Conservation (phyloP, 192 early-diverging fungal genomes). For the Rhizophagus clarus region DNA sequence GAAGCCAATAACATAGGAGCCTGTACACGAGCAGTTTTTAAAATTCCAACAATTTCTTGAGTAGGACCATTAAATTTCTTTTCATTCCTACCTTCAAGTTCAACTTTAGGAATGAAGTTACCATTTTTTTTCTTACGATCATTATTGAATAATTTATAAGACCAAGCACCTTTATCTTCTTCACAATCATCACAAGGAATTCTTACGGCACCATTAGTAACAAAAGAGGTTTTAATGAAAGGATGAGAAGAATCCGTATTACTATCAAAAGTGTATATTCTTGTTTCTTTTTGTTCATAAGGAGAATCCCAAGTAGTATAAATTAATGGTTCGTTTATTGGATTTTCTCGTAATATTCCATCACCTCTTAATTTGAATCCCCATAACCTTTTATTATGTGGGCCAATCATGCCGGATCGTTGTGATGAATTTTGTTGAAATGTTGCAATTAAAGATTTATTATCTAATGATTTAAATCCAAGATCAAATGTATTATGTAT, state of each 20-base stretch:
- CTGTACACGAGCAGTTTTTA: neutral
- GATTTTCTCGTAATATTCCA: neutral
- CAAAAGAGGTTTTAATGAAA: neutral
- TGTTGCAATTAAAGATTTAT: neutral
- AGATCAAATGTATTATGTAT: neutral
- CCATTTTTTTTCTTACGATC: neutral
- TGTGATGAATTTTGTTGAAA: neutral
- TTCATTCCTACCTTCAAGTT: neutral
- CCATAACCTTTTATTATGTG: neutral
- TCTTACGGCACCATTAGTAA: neutral
- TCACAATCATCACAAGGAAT: neutral
- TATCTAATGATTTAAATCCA: neutral
- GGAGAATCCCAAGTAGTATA: neutral
- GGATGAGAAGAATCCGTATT: neutral
- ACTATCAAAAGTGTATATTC: neutral
- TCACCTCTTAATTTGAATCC: conserved; percentile 3
- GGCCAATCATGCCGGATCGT: neutral
- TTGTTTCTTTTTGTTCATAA: neutral
- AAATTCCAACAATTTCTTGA: neutral
- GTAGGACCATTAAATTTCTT: neutral
- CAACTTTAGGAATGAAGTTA: neutral
- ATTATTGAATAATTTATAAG: no score
- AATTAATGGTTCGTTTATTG: neutral
- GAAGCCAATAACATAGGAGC: conserved; percentile 3
- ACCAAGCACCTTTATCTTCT: neutral